Base-by-base conservation (phyloP, 2,329 filamentous ascomycete genomes). In the Cadophora sp. region DNA sequence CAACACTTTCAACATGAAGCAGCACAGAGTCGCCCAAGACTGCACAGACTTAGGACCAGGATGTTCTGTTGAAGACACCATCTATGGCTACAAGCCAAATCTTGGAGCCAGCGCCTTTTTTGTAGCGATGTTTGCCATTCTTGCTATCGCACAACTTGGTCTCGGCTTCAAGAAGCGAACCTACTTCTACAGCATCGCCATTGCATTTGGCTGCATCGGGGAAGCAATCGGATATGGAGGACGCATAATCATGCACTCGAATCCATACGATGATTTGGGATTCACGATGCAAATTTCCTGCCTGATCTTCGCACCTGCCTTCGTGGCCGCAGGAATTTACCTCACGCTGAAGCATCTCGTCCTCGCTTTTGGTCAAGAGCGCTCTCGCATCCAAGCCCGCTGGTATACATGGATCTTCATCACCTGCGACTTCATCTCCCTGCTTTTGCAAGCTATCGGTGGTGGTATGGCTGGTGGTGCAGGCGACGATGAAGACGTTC, bases 281-380 rank as follows among this genome's bases (percentile, higher is more conserved):
- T 76, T 74, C 79, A 79, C 87, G 77, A 83, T 86, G 53, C 85
- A 89, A 72, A 86, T 86, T 34, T 69, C 67, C 46, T 75, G 72
- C 59, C 50, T 75, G 1, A 72, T 72, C 26, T 68, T 75, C 56
- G 59, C 70, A 2, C 74, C 75, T 7, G 87, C 86, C 37, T 83
- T 89, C 68, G 80, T 89, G 77, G 88, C 87, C 79, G 86, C 87
- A 68, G 84, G 64, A 74, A 84, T 90, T 77, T 90, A 90, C 80
- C 82, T 90, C 29, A 89, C 86, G 3, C 84, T 90, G 68, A 69
- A 71, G 43, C 67, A 71, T 46, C 46, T 75, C 29, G 66, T 73
- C 24, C 62, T 68, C 11, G 64, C 66, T 9, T 74, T 74, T 27
- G 72, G 72, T 34, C 19, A 69, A 67, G 31, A 67, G 61, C 62